These are phyloP conservation scores for Candida coquimbonensis DNA, from an alignment of 805 yeast species.

Conservation along the genomic window DNA sequence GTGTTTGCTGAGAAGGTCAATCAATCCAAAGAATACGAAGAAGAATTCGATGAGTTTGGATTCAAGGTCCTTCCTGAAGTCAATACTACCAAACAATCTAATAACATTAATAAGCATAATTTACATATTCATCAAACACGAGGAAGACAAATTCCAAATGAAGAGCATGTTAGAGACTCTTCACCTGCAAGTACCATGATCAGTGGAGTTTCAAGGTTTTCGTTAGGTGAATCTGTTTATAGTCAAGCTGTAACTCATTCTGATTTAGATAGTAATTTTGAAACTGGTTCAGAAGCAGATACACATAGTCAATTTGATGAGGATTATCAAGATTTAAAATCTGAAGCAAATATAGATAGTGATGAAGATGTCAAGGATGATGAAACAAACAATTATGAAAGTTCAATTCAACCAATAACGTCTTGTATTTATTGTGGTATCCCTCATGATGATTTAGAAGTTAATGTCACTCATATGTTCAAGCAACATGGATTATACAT, in stretches of 20 bases:
- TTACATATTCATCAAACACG: conserved; percentile 16
- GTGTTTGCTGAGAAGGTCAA: conserved; percentile 33
- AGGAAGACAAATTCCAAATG: conserved; percentile 20
- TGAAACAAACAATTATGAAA: conserved; percentile 25
- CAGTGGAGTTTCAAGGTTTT: conserved; percentile 49
- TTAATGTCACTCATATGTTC: conserved; percentile 70
- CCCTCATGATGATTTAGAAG: conserved; percentile 45
- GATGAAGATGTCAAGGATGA: neutral
- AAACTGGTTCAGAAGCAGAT: conserved; percentile 46
- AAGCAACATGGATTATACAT: conserved; percentile 75
- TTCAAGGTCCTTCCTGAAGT: conserved; percentile 27
- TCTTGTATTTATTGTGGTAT: conserved; percentile 54
- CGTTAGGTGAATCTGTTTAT: conserved; percentile 40
- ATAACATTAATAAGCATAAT: conserved; percentile 5
- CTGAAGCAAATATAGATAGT: neutral
- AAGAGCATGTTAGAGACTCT: conserved; percentile 25
- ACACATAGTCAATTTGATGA: conserved; percentile 32
- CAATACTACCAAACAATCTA: neutral
- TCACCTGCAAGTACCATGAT: conserved; percentile 51
- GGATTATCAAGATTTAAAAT: conserved; percentile 17
- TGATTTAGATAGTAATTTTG: conserved; percentile 29
- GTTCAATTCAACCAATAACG: conserved; percentile 34
- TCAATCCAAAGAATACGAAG: conserved; percentile 26
- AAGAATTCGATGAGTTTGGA: conserved; percentile 33
- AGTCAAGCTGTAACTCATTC: conserved; percentile 29